Evolutionary conservation across 768 basidiomycete genomes (phyloP).

Genomic region (Lanmaoa pseudosensibilis): DNA sequence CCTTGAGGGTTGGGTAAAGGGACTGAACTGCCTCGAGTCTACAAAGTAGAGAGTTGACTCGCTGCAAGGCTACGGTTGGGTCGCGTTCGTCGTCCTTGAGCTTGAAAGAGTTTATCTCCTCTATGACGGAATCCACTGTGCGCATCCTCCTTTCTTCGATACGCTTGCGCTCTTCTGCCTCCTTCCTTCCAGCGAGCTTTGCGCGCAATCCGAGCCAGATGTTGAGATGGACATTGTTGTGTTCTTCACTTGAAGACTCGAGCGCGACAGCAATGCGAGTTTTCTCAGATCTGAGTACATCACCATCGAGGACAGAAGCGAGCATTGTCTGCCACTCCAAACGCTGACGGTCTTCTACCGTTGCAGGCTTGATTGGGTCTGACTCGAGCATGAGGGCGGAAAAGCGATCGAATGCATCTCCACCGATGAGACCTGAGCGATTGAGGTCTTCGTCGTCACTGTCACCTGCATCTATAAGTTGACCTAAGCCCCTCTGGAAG

Average conservation of each 20-base stretch:
- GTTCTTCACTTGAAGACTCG: conserved; percentile 66
- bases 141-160: conserved; percentile 83
- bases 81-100: conserved; percentile 44
- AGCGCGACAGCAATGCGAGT: conserved; percentile 84
- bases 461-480: conserved; percentile 65
- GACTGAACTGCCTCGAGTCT: conserved; percentile 82
- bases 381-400: conserved; percentile 57
- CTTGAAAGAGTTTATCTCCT: conserved; percentile 78
- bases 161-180: conserved; percentile 77
- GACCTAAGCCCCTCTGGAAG: conserved; percentile 69
- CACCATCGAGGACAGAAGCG: conserved; percentile 88
- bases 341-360: conserved; percentile 74
- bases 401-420: conserved; percentile 51
- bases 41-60: conserved; percentile 65
- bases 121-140: conserved; percentile 78
- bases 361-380: conserved; percentile 65
- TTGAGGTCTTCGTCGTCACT: conserved; percentile 74
- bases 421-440: conserved; percentile 36
- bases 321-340: conserved; percentile 97
- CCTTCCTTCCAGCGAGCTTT: conserved; percentile 73
- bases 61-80: conserved; percentile 50
- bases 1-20: conserved; percentile 81
- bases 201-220: conserved; percentile 93
- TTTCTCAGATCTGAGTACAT: conserved; percentile 94
- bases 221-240: conserved; percentile 63